Base-by-base conservation (phyloP, 495 filamentous ascomycete genomes). In the Aspergillus indologenus region DNA sequence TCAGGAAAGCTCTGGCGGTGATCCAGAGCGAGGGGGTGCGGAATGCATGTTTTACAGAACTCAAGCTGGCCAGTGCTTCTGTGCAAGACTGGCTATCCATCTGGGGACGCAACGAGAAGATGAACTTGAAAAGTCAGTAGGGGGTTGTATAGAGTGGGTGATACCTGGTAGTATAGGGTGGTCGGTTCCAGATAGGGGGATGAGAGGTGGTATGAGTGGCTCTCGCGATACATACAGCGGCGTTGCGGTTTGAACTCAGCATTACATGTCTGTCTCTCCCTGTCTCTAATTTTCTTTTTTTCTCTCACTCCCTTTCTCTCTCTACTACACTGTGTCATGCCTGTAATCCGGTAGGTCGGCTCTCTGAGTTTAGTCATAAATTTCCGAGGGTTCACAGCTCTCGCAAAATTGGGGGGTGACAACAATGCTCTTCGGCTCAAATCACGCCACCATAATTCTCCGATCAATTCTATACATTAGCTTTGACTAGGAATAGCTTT, bases 101-200 rank as follows among this genome's bases (percentile, higher is more conserved):
- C 19, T 64, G 65, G 65, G 58, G 58, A 0, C 44, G 61, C 29
- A 56, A 65, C 9, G 61, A 68, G 49, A 65, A 65, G 22, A 50
- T 68, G 54, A 60, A 68, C 40, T 43, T 65, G 40, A 65, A 62
- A 45, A 63, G 56, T 20, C 22, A 42, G 21, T 42, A 56, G 26
- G 44, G 18, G 19, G 86, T 89, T 0, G 69, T 72, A 40, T 40
- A 40, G 34, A 7, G 12, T 40, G 34, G 12, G 26, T 7, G 34
- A 40, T 40, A 40, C 34, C 34, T 14, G 34, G 34, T 14, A 40
- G 5, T 6, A 29, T 29, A 9, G 9, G 3, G 26, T 29, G 5
- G 34, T 15, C 26, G 9, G 26, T 29, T 9, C 26, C 26, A 29
- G 9, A 29, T 3, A 9, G 26, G 9, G 3, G 2, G 34, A 11